Evolutionary conservation across 495 filamentous ascomycete genomes (phyloP).

Genomic region (Aspergillus heteromorphus): DNA sequence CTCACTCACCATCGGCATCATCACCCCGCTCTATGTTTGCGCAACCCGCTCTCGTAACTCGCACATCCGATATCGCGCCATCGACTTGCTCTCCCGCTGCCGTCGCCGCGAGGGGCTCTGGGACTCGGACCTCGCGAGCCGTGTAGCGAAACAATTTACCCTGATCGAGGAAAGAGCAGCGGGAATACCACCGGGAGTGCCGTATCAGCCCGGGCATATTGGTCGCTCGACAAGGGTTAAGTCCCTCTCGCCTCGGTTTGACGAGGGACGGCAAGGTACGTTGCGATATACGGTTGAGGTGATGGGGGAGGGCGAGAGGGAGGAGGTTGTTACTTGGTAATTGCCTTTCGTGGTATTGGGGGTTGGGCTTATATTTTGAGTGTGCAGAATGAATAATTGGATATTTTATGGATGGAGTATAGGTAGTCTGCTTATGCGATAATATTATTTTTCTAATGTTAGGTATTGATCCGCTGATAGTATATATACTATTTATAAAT

Average conservation of each 20-base stretch:
- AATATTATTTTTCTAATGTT: too few species aligned
- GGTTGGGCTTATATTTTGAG: too few species aligned
- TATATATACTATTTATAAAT: too few species aligned
- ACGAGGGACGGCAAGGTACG: not conserved
- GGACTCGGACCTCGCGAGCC: conserved; percentile 51
- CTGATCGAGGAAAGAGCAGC: conserved; percentile 45
- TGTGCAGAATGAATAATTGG: too few species aligned
- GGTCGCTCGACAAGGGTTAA: not conserved
- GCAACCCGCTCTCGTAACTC: conserved; percentile 18
- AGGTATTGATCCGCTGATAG: too few species aligned
- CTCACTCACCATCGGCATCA: conserved; percentile 15
- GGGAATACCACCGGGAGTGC: not conserved
- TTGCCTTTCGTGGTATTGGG: not conserved
- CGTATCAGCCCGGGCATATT: not conserved
- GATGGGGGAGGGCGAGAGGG: not conserved
- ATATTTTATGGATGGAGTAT: too few species aligned
- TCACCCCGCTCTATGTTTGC: conserved; percentile 19
- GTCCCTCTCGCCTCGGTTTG: not conserved
- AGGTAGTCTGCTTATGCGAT: too few species aligned
- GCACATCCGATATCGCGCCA: conserved; percentile 14
- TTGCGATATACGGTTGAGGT: not conserved
- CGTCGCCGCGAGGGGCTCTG: conserved; percentile 50
- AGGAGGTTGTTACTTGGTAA: not conserved
- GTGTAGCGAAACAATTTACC: conserved; percentile 46
- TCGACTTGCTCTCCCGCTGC: conserved; percentile 11